These are phyloP conservation scores for Clarireedia monteithiana DNA, from an alignment of 2,329 filamentous ascomycete genomes.

Conservation along the genomic window DNA sequence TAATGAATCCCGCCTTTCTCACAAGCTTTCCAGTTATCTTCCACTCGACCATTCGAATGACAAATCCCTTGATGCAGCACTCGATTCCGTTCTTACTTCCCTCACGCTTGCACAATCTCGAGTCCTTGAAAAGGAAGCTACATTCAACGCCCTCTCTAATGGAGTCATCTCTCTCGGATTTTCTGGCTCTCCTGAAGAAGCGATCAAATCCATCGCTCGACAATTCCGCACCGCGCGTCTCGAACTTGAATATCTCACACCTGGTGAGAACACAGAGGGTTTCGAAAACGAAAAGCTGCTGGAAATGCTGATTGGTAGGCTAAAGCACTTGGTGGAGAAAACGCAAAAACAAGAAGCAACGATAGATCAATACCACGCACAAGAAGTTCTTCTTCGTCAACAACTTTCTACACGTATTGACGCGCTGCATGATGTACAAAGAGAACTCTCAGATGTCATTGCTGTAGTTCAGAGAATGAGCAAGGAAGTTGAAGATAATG, in stretches of 20 bases:
- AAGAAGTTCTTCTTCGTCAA: constrained; percentile 47
- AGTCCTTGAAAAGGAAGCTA: constrained; percentile 33
- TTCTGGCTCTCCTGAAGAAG: constrained; percentile 33
- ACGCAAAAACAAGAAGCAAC: constrained; percentile 42
- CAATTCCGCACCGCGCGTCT: constrained; percentile 50
- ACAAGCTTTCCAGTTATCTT: constrained; percentile 25
- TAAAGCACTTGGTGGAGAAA: constrained; percentile 42
- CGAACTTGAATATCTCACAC: constrained; percentile 54
- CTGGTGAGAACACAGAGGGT: constrained; percentile 48
- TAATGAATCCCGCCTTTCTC: constrained; percentile 20
- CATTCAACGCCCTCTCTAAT: constrained; percentile 39
- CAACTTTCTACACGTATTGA: constrained; percentile 47
- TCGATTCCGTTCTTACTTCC: constrained; percentile 27
- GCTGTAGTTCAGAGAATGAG: constrained; percentile 12
- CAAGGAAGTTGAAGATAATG: constrained; percentile 26
- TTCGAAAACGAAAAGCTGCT: constrained; percentile 42
- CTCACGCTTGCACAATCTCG: constrained; percentile 27
- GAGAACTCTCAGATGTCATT: constrained; percentile 31
- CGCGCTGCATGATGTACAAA: constrained; percentile 41
- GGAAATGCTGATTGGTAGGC: constrained; percentile 42
- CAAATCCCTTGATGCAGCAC: constrained; percentile 24
- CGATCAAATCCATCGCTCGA: constrained; percentile 37
- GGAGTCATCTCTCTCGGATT: constrained; percentile 46
- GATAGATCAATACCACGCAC: constrained; percentile 53
- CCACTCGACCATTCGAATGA: constrained; percentile 20